Evolutionary conservation across 2,329 filamentous ascomycete genomes (phyloP).

Genomic region (Diaporthe amygdali): DNA sequence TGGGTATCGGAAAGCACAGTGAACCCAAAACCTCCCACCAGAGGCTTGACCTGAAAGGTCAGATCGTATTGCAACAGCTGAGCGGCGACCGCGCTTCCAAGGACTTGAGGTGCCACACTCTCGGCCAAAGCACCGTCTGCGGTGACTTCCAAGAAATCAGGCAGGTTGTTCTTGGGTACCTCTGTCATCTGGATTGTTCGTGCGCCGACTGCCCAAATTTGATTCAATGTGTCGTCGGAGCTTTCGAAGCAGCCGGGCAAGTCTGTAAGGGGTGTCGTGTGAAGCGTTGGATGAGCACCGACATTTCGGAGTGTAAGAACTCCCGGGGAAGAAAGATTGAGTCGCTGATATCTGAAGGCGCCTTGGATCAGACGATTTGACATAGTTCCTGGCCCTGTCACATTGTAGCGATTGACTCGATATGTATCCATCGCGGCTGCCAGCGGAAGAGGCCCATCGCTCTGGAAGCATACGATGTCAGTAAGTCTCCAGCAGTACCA

Average conservation of each 20-base stretch:
- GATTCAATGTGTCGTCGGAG: neutral
- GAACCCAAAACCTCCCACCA: neutral
- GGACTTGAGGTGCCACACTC: neutral
- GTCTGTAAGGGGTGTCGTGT: neutral
- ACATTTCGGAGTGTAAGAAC: neutral
- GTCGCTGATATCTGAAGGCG: neutral
- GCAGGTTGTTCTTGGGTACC: neutral
- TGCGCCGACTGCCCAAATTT: neutral
- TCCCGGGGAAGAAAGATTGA: neutral
- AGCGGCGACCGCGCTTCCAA: neutral
- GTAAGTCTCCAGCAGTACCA: fast-evolving
- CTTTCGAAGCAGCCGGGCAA: neutral
- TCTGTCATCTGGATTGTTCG: neutral
- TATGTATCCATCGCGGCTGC: neutral
- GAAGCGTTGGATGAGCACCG: neutral
- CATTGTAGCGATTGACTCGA: neutral
- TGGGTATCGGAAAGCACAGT: neutral
- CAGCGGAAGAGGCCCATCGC: neutral
- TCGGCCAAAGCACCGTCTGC: neutral
- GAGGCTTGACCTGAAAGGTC: neutral
- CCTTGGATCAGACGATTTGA: neutral
- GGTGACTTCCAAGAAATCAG: neutral
- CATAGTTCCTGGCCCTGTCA: neutral
- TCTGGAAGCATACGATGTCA: neutral
- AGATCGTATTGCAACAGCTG: neutral